phyloP scores from a whole-genome alignment of 2,329 filamentous ascomycete genomes.

The Aspergillaceae sp. region DNA sequence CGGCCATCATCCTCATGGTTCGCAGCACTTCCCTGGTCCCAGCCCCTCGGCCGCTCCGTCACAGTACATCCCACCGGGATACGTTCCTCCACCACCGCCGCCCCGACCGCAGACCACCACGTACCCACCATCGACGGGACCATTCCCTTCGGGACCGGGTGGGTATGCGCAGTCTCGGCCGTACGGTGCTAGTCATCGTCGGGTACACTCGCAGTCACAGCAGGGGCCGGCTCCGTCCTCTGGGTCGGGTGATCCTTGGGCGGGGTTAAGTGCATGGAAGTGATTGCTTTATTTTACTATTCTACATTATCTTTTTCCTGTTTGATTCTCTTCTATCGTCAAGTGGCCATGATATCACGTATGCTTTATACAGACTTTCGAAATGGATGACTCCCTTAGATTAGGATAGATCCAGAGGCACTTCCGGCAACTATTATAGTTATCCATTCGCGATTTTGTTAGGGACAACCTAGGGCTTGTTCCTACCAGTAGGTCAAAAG shows the following conservation, averaged over 20 bases:
- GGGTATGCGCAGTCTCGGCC: conserved; percentile 47
- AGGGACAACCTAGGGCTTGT: too few species aligned
- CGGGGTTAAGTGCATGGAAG: conserved; percentile 62
- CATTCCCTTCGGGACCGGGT: conserved; percentile 47
- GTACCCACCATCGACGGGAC: conserved; percentile 39
- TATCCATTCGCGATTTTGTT: too few species aligned
- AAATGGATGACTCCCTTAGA: too few species aligned
- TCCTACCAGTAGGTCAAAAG: too few species aligned
- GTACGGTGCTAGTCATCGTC: conserved; percentile 29
- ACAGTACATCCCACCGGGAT: conserved; percentile 51
- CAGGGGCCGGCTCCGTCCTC: conserved; percentile 5
- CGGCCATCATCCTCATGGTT: conserved; percentile 24
- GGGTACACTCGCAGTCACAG: conserved; percentile 30
- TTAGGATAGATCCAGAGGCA: too few species aligned
- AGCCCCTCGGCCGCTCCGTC: conserved; percentile 31
- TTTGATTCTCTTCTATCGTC: not conserved
- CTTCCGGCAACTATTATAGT: too few species aligned
- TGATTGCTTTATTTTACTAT: conserved; percentile 23
- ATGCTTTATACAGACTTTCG: conserved; percentile 13
- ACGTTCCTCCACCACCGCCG: conserved; percentile 59
- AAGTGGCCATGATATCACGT: conserved; percentile 4
- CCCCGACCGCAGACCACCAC: conserved; percentile 50
- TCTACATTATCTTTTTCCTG: not conserved
- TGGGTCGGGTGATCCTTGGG: conserved; percentile 53
- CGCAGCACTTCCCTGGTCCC: conserved; percentile 15